phyloP scores from a whole-genome alignment of 2,329 filamentous ascomycete species.

The Alternaria sp. region DNA sequence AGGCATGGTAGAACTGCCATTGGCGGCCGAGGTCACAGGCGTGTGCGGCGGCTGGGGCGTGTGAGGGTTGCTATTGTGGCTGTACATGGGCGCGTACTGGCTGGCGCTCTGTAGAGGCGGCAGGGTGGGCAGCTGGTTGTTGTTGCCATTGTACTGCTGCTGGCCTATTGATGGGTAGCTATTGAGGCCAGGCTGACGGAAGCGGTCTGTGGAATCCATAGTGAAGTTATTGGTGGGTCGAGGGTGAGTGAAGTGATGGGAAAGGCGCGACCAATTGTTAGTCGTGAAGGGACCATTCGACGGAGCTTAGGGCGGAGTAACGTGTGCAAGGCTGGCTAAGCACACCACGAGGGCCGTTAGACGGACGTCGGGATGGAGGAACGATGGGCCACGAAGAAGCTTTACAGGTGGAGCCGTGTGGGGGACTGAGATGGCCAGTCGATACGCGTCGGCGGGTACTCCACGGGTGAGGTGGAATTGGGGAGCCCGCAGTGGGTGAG shows the following conservation, averaged over 20 bases:
- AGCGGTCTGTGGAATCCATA: constrained; percentile 45
- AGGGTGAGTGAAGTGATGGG: constrained; percentile 21
- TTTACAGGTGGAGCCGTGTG: constrained; percentile 44
- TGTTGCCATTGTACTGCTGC: constrained; percentile 39
- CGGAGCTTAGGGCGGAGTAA: constrained; percentile 28
- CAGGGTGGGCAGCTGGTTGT: constrained; percentile 43
- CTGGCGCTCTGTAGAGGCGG: constrained; percentile 43
- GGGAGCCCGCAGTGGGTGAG: constrained; percentile 24
- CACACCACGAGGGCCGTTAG: constrained; percentile 33
- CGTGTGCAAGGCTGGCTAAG: constrained; percentile 31
- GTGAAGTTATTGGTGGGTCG: constrained; percentile 19
- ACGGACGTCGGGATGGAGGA: constrained; percentile 30
- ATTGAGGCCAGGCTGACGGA: constrained; percentile 43
- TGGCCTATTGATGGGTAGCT: constrained; percentile 43
- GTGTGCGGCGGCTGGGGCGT: constrained; percentile 47
- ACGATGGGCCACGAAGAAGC: constrained; percentile 37
- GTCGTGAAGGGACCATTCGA: constrained; percentile 40
- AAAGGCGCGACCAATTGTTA: constrained; percentile 42
- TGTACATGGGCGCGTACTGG: constrained; percentile 42
- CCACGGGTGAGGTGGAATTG: constrained; percentile 26
- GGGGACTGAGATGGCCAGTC: constrained; percentile 34
- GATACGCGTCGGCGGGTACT: constrained; percentile 31
- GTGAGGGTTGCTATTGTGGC: constrained; percentile 47
- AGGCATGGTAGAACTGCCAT: constrained; percentile 40
- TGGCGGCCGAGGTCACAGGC: constrained; percentile 41